Percentiles rank a stretch among this genome's conserved stretches.
Evolutionary conservation across 345 rosid genomes (phyloP).

Genomic region (Arabis alpina): DNA sequence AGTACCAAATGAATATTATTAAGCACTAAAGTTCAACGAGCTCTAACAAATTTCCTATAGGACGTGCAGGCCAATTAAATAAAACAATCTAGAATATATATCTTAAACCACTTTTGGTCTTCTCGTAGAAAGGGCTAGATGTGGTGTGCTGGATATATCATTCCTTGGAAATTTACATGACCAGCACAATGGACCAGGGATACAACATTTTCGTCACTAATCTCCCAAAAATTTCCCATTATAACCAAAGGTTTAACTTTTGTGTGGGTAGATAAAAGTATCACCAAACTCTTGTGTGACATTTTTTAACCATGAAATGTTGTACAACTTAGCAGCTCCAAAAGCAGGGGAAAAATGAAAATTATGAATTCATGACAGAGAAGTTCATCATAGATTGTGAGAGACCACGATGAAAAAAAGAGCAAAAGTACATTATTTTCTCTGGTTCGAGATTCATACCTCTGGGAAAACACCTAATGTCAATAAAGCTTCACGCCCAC

Average conservation of each 20-base stretch:
- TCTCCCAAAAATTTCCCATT: constrained; percentile 10
- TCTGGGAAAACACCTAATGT: constrained; percentile 81
- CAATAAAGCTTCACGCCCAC: constrained; percentile 92
- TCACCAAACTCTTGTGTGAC: constrained; percentile 3
- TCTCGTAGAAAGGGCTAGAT: background rate
- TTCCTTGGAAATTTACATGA: constrained; percentile 2
- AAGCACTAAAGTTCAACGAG: constrained; percentile 13
- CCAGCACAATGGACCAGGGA: too few relatives aligned
- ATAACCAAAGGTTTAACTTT: constrained; percentile 10
- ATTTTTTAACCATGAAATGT: constrained; percentile 14
- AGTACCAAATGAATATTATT: constrained; percentile 23
- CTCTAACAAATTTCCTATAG: constrained; percentile 6
- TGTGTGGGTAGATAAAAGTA: constrained; percentile 6
- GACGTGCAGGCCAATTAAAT: background rate
- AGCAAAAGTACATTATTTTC: constrained; percentile 13
- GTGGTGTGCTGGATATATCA: constrained; percentile 4
- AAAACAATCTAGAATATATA: constrained; percentile 6
- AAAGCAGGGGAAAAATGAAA: background rate
- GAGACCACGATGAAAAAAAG: constrained; percentile 1
- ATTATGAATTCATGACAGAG: constrained; percentile 13
- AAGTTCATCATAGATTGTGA: constrained; percentile 6
- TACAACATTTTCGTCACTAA: constrained; percentile 8
- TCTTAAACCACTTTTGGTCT: constrained; percentile 4
- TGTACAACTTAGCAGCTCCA: constrained; percentile 15
- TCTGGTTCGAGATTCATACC: constrained; percentile 49